Evolutionary conservation across 1,284 basidiomycete species (phyloP).

Genomic region (Gomphus sp.): DNA sequence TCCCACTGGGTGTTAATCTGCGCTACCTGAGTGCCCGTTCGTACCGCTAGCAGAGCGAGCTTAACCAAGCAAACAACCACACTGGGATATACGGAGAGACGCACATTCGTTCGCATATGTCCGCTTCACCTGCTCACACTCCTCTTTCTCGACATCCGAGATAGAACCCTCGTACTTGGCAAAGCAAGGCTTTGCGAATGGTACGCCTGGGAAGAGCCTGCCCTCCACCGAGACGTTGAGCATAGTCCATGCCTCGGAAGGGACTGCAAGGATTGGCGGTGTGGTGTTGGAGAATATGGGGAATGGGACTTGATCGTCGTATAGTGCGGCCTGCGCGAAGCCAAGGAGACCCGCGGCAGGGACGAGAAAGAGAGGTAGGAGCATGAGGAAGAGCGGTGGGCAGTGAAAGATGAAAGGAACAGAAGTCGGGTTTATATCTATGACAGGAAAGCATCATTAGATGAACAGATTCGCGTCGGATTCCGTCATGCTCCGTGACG

Average conservation of each 20-base stretch:
- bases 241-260: conserved; percentile 12
- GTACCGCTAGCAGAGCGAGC: neutral
- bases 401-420: neutral
- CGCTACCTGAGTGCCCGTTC: conserved; percentile 5
- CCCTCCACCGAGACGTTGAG: conserved; percentile 25
- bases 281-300: neutral
- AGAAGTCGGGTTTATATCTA: no score
- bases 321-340: neutral
- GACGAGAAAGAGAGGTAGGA: neutral
- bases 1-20: conserved; percentile 22
- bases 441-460: no score
- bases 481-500: no score
- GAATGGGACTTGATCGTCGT: neutral
- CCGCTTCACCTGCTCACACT: neutral
- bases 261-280: neutral
- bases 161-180: conserved; percentile 18
- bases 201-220: conserved; percentile 19
- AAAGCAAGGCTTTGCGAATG: conserved; percentile 25
- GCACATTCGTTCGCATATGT: conserved; percentile 22
- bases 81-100: conserved; percentile 7
- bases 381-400: no score
- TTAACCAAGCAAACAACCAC: neutral
- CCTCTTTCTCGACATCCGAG: conserved; percentile 11
- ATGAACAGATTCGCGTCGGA: no score
- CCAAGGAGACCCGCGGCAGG: neutral